Evolutionary conservation across 2,329 filamentous ascomycete species (phyloP).

Genomic region (Phialophora macrospora): DNA sequence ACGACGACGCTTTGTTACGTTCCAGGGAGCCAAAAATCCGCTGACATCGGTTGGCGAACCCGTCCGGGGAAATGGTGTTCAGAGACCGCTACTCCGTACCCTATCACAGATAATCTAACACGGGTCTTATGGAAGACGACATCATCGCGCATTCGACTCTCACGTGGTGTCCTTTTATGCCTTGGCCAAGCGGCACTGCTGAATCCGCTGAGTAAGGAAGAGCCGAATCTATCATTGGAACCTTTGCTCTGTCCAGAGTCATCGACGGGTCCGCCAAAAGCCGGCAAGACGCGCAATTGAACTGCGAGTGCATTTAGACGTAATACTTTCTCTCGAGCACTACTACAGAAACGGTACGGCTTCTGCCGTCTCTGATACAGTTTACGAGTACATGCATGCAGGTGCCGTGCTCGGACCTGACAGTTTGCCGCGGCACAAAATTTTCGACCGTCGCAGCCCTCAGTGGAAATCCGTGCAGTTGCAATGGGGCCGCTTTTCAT

Average conservation of each 20-base stretch:
- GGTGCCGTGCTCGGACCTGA: neutral
- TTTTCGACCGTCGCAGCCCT: slow-evolving; percentile 6
- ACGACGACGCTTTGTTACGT: neutral
- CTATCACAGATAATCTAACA: neutral
- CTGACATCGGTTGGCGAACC: slow-evolving; percentile 1
- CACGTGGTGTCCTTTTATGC: slow-evolving; percentile 21
- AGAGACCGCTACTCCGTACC: slow-evolving; percentile 1
- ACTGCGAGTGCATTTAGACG: neutral
- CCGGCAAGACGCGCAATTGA: neutral
- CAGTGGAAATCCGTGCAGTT: neutral
- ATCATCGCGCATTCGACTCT: slow-evolving; percentile 27
- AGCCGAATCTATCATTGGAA: slow-evolving; percentile 5
- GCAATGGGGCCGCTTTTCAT: neutral
- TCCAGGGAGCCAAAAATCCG: neutral
- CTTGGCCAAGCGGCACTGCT: neutral
- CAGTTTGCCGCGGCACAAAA: slow-evolving; percentile 18
- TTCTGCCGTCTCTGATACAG: slow-evolving; percentile 1
- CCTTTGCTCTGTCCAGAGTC: neutral
- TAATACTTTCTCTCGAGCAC: neutral
- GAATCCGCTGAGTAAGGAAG: neutral
- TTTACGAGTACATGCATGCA: neutral
- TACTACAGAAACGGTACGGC: neutral
- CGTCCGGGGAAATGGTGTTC: slow-evolving; percentile 3
- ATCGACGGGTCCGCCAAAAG: neutral
- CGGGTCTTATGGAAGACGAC: slow-evolving; percentile 21